These are phyloP conservation scores for Pseudomassariella vexata DNA, from an alignment of 2,329 filamentous ascomycete species.

Conservation along the genomic window DNA sequence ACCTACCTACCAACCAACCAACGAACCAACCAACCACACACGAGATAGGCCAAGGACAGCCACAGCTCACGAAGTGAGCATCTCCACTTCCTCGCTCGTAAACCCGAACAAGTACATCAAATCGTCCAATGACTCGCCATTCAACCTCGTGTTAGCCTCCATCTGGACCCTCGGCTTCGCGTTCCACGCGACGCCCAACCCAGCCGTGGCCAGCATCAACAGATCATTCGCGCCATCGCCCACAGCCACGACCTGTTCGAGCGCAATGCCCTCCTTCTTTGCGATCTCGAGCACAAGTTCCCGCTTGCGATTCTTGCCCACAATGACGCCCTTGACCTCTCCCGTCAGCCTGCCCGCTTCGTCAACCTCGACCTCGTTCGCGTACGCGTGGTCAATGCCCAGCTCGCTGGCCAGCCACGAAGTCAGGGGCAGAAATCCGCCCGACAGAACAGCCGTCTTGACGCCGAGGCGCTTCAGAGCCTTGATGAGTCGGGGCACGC, in stretches of 20 bases:
- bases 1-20: too few relatives aligned
- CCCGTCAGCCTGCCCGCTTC: slow-evolving; percentile 59
- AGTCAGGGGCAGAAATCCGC: slow-evolving; percentile 86
- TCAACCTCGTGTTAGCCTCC: slow-evolving; percentile 67
- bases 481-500: slow-evolving; percentile 67
- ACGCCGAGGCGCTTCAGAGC: slow-evolving; percentile 74
- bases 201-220: slow-evolving; percentile 70
- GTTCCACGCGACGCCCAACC: slow-evolving; percentile 76
- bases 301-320: slow-evolving; percentile 70
- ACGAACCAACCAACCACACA: too few relatives aligned
- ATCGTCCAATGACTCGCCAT: slow-evolving; percentile 64
- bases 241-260: slow-evolving; percentile 66
- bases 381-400: slow-evolving; percentile 80
- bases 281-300: slow-evolving; percentile 68
- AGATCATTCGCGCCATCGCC: slow-evolving; percentile 82
- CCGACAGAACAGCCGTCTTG: slow-evolving; percentile 85
- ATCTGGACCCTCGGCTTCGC: slow-evolving; percentile 79
- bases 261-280: slow-evolving; percentile 55
- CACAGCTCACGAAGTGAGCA: slow-evolving; percentile 33
- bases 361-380: slow-evolving; percentile 73
- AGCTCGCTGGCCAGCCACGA: slow-evolving; percentile 77
- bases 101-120: slow-evolving; percentile 71
- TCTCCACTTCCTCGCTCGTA: slow-evolving; percentile 55
- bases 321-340: slow-evolving; percentile 65
- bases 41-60: too few relatives aligned